Percentiles rank a stretch among this genome's conserved stretches.
phyloP scores from a whole-genome alignment of 176 grass and related monocot species.

The Carex kokanica region DNA sequence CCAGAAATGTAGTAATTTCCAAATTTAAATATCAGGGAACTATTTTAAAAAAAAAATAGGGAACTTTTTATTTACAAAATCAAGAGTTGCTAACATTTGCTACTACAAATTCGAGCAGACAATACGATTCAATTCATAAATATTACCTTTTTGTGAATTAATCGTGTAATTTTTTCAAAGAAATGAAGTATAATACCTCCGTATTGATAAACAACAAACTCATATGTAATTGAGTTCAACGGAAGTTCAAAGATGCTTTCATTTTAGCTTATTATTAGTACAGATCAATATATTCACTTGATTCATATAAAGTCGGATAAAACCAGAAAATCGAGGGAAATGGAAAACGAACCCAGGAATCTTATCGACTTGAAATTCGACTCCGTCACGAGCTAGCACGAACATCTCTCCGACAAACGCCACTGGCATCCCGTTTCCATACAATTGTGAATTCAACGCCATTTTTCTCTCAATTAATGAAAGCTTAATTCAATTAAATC shows the following conservation, averaged over 20 bases:
- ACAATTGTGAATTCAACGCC: conserved; percentile 95
- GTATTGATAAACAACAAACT: neutral
- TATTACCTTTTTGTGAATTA: neutral
- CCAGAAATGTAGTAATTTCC: neutral
- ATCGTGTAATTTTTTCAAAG: neutral
- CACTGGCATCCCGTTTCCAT: conserved; percentile 83
- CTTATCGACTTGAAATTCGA: conserved; percentile 97
- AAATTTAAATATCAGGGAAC: neutral
- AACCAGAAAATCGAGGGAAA: neutral
- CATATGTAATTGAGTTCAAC: neutral
- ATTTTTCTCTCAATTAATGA: conserved; percentile 31
- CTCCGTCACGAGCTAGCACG: conserved; percentile 84
- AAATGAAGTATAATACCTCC: neutral
- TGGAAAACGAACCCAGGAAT: conserved; percentile 59
- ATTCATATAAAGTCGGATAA: conserved; percentile 35
- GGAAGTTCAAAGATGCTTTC: neutral
- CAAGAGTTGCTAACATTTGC: neutral
- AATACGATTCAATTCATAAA: neutral
- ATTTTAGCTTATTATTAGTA: neutral
- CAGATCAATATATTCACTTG: conserved; percentile 12
- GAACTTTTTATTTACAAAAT: neutral
- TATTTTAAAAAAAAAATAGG: neutral
- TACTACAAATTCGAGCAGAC: neutral
- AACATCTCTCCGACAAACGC: conserved; percentile 89
- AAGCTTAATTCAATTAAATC: neutral